phyloP scores from a whole-genome alignment of 2,329 filamentous ascomycete species.

The Phialemonium atrogriseum region DNA sequence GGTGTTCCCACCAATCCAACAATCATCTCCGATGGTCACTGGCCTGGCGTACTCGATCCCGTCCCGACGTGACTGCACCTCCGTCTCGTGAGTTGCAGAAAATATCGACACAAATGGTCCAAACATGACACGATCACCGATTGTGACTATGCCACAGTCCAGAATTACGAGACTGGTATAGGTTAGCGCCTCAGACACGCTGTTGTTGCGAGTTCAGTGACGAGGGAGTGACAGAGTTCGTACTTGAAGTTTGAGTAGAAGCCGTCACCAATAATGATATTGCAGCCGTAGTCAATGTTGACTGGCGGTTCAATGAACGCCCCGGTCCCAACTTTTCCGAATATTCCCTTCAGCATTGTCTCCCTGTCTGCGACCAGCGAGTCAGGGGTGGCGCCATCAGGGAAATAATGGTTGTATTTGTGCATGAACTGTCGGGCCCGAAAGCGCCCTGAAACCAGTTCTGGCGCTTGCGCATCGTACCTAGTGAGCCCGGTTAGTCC shows the following conservation, averaged over 20 bases:
- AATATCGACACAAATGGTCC: slow-evolving; percentile 66
- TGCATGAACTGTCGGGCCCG: slow-evolving; percentile 45
- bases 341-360: slow-evolving; percentile 36
- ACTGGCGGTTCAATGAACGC: slow-evolving; percentile 54
- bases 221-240: no score
- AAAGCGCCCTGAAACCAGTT: slow-evolving; percentile 42
- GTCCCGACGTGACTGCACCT: slow-evolving; percentile 40
- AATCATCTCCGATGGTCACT: slow-evolving; percentile 43
- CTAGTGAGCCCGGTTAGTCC: slow-evolving; percentile 20
- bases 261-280: slow-evolving; percentile 51
- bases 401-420: slow-evolving; percentile 50
- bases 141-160: slow-evolving; percentile 62
- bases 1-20: slow-evolving; percentile 44
- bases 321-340: slow-evolving; percentile 44
- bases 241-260: slow-evolving; percentile 60
- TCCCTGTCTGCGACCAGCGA: slow-evolving; percentile 30
- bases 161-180: slow-evolving; percentile 57
- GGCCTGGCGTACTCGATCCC: no score
- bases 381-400: slow-evolving; percentile 33
- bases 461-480: slow-evolving; percentile 40
- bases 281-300: slow-evolving; percentile 57
- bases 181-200: no score
- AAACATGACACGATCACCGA: slow-evolving; percentile 63
- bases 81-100: slow-evolving; percentile 63
- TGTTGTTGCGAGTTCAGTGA: no score